phyloP scores from a whole-genome alignment of 805 yeast species.

The Kodamaea lidongshanica region DNA sequence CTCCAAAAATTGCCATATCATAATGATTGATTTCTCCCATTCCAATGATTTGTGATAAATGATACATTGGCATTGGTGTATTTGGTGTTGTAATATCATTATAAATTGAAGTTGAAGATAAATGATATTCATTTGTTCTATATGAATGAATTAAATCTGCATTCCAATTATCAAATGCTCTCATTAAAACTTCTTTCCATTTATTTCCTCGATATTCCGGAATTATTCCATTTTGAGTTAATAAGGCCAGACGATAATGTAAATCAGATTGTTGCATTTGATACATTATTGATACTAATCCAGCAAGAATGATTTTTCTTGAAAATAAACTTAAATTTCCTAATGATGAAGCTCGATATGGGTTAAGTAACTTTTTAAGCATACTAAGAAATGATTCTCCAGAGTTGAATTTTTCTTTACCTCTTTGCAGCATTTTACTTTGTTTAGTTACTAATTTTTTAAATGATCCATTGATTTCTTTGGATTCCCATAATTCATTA shows the following conservation, averaged over 20 bases:
- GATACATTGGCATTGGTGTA: slow-evolving; percentile 50
- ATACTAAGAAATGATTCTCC: slow-evolving; percentile 44
- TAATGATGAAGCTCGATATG: slow-evolving; percentile 19
- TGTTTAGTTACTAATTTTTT: slow-evolving; percentile 33
- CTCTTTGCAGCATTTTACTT: slow-evolving; percentile 17
- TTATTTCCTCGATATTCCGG: slow-evolving; percentile 29
- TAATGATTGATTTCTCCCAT: slow-evolving; percentile 62
- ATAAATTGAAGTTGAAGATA: slow-evolving; percentile 9
- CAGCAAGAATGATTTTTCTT: slow-evolving; percentile 59
- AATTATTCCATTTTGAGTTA: slow-evolving; percentile 15
- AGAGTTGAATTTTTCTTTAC: slow-evolving; percentile 2
- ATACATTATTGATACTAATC: slow-evolving; percentile 58
- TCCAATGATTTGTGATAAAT: slow-evolving; percentile 62
- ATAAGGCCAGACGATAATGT: slow-evolving; percentile 43
- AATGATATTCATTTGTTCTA: slow-evolving; percentile 8
- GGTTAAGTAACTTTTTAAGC: slow-evolving; percentile 52
- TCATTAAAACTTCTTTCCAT: slow-evolving; percentile 69
- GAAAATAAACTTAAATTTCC: slow-evolving; percentile 50
- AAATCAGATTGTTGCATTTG: slow-evolving; percentile 70
- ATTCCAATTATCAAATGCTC: slow-evolving; percentile 68
- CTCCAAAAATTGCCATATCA: slow-evolving; percentile 73
- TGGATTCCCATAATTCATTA: slow-evolving; percentile 33
- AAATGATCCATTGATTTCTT: slow-evolving; percentile 35
- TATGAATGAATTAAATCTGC: slow-evolving; percentile 34
- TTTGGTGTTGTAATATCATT: slow-evolving; percentile 11